Conservation (phyloP, 352 stramenopile species). For the Phytophthora europaea region DNA sequence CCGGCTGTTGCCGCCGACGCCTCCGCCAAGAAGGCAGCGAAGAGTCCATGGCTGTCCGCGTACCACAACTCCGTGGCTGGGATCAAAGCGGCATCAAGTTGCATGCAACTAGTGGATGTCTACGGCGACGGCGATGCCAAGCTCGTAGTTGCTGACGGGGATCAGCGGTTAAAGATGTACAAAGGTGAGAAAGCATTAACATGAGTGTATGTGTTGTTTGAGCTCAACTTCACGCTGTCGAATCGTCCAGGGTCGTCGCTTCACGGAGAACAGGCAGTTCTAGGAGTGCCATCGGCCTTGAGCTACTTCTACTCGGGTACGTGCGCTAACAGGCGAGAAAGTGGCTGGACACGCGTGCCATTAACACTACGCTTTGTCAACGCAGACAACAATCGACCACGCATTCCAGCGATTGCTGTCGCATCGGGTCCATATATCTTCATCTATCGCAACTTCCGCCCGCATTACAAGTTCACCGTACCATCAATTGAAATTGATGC, state of each 20-base stretch:
- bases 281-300: slow-evolving; percentile 79
- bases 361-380: background rate
- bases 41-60: slow-evolving; percentile 85
- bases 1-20: slow-evolving; percentile 5
- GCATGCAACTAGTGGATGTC: slow-evolving; percentile 82
- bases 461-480: slow-evolving; percentile 93
- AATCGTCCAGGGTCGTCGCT: slow-evolving; percentile 63
- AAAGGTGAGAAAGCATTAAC: slow-evolving; percentile 56
- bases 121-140: slow-evolving; percentile 89
- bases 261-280: slow-evolving; percentile 81
- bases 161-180: slow-evolving; percentile 90
- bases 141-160: slow-evolving; percentile 81
- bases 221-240: background rate
- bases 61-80: slow-evolving; percentile 93
- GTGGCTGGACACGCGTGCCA: background rate
- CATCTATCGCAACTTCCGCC: slow-evolving; percentile 93
- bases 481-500: slow-evolving; percentile 79
- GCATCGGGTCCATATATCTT: slow-evolving; percentile 90
- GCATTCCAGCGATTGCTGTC: slow-evolving; percentile 87
- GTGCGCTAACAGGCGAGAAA: background rate
- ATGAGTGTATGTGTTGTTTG: background rate
- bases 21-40: slow-evolving; percentile 34
- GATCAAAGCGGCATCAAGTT: slow-evolving; percentile 85
- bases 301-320: slow-evolving; percentile 80
- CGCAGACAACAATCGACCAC: slow-evolving; percentile 68